Percentiles rank a stretch among this genome's conserved stretches.
Conservation (phyloP, 164 flowering plant species). For the Nymphaea colorata region DNA sequence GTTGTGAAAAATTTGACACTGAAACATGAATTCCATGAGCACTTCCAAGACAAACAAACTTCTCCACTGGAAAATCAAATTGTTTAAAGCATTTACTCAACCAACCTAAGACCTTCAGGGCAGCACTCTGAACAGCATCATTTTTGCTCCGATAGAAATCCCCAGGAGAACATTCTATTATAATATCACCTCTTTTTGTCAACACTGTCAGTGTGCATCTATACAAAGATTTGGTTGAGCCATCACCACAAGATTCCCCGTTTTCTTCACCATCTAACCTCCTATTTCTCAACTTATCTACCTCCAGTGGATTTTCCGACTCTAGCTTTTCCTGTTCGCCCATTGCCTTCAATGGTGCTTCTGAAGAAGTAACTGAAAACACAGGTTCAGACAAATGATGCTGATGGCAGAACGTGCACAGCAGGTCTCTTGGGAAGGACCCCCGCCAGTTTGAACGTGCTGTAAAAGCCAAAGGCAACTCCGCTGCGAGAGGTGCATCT, state of each 20-base stretch:
- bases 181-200: slow-evolving; percentile 39
- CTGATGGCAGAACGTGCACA: slow-evolving; percentile 68
- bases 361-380: slow-evolving; percentile 26
- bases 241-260: slow-evolving; percentile 13
- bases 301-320: slow-evolving; percentile 13
- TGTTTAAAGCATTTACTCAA: slow-evolving; percentile 40
- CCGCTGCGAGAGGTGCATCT: slow-evolving; percentile 64
- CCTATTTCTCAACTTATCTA: slow-evolving; percentile 12
- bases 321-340: slow-evolving; percentile 27
- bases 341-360: slow-evolving; percentile 13
- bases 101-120: slow-evolving; percentile 63
- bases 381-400: slow-evolving; percentile 74
- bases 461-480: slow-evolving; percentile 61
- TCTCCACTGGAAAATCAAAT: slow-evolving; percentile 29
- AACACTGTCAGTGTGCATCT: slow-evolving; percentile 54
- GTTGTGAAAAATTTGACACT: slow-evolving; percentile 24
- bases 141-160: slow-evolving; percentile 45
- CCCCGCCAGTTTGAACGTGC: slow-evolving; percentile 90
- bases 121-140: slow-evolving; percentile 62
- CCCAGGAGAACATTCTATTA: slow-evolving; percentile 43
- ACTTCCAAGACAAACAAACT: slow-evolving; percentile 18
- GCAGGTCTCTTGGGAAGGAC: slow-evolving; percentile 67
- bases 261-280: slow-evolving; percentile 11
- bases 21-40: slow-evolving; percentile 23
- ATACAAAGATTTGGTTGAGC: slow-evolving; percentile 13